Percentiles rank a stretch among this genome's conserved stretches.
Conservation (phyloP, 306 rosid species). For the Castanospermum australe region DNA sequence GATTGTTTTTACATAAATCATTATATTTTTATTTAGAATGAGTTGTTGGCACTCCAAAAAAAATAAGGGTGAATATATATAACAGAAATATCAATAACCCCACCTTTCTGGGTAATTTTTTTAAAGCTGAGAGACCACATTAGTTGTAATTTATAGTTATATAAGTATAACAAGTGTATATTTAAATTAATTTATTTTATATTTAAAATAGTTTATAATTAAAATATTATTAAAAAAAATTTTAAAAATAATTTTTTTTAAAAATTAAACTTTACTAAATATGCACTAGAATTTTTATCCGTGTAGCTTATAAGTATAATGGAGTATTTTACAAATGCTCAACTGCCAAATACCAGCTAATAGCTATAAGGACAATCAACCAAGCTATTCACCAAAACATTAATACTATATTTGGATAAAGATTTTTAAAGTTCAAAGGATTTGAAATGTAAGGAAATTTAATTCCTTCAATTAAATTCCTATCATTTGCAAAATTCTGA, state of each 20-base stretch:
- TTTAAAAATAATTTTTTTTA: too few relatives aligned
- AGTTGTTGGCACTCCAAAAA: not conserved
- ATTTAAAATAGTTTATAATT: too few relatives aligned
- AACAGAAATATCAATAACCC: not conserved
- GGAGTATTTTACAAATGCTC: not conserved
- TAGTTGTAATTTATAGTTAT: not conserved
- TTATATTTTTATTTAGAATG: not conserved
- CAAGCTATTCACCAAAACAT: conserved; percentile 12
- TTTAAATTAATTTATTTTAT: too few relatives aligned
- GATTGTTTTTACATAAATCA: not conserved
- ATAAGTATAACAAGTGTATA: too few relatives aligned
- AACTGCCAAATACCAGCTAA: conserved; percentile 1
- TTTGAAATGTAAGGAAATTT: too few relatives aligned
- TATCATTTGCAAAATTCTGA: too few relatives aligned
- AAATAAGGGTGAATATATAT: not conserved
- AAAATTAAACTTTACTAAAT: too few relatives aligned
- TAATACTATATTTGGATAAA: too few relatives aligned
- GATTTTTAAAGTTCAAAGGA: too few relatives aligned
- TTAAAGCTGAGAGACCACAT: not conserved
- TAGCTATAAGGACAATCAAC: conserved; percentile 4
- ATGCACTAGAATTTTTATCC: not conserved
- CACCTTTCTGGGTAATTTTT: not conserved
- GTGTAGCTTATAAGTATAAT: not conserved
- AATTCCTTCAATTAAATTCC: too few relatives aligned
- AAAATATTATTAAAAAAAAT: too few relatives aligned